These are phyloP conservation scores for Ceratobasidium sp. DNA, from an alignment of 1,284 basidiomycete genomes.

Conservation along the genomic window DNA sequence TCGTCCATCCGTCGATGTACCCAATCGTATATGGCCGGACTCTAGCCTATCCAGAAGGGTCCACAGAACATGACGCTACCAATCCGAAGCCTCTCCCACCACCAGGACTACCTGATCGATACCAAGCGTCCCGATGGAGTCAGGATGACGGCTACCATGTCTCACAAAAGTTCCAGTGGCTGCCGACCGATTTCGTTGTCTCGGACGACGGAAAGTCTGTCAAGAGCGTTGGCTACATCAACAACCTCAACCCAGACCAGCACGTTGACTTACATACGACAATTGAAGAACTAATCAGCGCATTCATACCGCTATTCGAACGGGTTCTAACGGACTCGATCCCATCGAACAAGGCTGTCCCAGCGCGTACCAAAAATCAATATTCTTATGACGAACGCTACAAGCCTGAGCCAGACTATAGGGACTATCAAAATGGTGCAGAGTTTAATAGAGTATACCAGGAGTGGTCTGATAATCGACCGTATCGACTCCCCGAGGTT, in stretches of 20 bases:
- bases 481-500: not conserved
- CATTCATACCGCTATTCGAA: constrained; percentile 51
- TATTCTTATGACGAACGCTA: not conserved
- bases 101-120: not conserved
- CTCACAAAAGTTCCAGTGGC: constrained; percentile 48
- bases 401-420: not conserved
- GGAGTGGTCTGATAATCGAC: not conserved
- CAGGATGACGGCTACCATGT: not conserved
- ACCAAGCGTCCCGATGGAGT: not conserved
- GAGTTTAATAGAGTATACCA: no score
- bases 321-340: no score
- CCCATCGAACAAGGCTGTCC: not conserved
- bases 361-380: not conserved
- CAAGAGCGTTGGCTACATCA: constrained; percentile 52
- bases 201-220: no score
- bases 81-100: not conserved
- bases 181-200: no score
- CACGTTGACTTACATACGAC: constrained; percentile 44
- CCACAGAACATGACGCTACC: not conserved
- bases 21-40: constrained; percentile 54
- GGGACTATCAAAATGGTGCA: no score
- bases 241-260: constrained; percentile 52
- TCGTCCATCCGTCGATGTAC: constrained; percentile 60
- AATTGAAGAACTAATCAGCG: constrained; percentile 46
- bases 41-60: constrained; percentile 25